Base-by-base conservation (phyloP, 2,329 filamentous ascomycete species). In the Corynespora cassiicola region DNA sequence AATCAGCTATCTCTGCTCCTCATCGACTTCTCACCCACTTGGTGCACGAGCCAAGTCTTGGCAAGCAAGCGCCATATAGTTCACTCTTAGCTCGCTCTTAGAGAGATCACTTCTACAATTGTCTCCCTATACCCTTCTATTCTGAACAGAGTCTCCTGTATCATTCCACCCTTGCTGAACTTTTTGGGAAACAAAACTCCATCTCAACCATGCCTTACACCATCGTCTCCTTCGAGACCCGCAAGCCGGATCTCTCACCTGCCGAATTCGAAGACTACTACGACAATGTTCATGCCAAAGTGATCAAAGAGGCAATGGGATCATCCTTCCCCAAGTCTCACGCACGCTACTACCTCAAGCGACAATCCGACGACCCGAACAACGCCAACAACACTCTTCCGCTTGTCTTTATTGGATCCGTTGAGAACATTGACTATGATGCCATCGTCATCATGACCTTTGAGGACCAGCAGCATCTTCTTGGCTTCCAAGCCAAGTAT, bases 291-390 rank as follows among this genome's bases (percentile, higher is more conserved):
- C 52, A 57, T 28, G 19, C 54, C 11, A 47, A 51, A 2, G 33
- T 56, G 14, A 28, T 52, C 14, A 49, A 50, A 28, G 41, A 57
- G n/a, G 44, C 52, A 1, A 50, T 54, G 36, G 45, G 42, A 5
- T 14, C 25, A 14, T 42, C 50, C 11, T 26, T 27, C 16, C 55
- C 46, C 5, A 11, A 27, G 22, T 27, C 36, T 4, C 47, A 34
- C 14, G 43, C 27, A 6, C 12, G 52, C 16, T 42, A 39, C 15
- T 58, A 56, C 25, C 26, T 44, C 14, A 42, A 39, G 15, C 45
- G 53, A n/a, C n/a, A n/a, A n/a, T n/a, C n/a, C n/a, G n/a, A n/a
- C n/a, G n/a, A n/a, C n/a, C n/a, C n/a, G n/a, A n/a, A n/a, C n/a
- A n/a, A n/a, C n/a, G n/a, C n/a, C n/a, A n/a, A n/a, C n/a, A n/a